Base-by-base conservation (phyloP, 2,329 filamentous ascomycete species). In the Hymenoscyphus occultus region DNA sequence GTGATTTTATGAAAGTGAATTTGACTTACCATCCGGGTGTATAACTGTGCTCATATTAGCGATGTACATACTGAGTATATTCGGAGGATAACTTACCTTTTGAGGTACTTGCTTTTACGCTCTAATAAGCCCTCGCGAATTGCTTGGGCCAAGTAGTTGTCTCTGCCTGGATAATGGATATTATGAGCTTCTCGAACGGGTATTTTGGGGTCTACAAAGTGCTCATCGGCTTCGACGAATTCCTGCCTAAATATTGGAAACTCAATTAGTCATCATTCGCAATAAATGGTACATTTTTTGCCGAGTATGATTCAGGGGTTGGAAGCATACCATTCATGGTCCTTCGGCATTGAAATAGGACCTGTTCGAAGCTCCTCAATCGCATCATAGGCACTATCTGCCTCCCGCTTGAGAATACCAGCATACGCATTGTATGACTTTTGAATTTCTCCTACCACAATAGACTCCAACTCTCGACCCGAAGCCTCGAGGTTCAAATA, bases 31-130 rank as follows among this genome's bases (percentile, higher is more conserved):
- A 98, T 75, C 94, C 94, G 58, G 70, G 70, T 32, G 69, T 73
- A 60, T 73, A 73, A 39, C 61, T 63, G n/a, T 39, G 5, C 22
- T 28, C 39, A 28, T 28, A 22, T 31, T 31, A 60, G 39, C 16
- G 14, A 40, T 19, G 14, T 16, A 16, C 39, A n/a, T 16, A 31
- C 39, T 45, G 13, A 14, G 77, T 54, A 9, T 9, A 19, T 16
- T 22, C 4, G 16, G 40, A 32, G 6, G 45, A 31, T 7, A 19
- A 61, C 48, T 28, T 57, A 61, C 48, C 93, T 97, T 82, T 97
- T 98, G 67, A 99, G 81, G 74, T 98, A 99, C 76, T 98, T 99
- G 84, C 93, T 97, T 87, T 98, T 98, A 71, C 95, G 90, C 81
- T 99, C 95, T 42, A 99, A 82, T 78, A 97, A 88, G 2, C 95